These are phyloP conservation scores for Acmispon strigosus DNA, from an alignment of 306 rosid genomes.

Conservation along the genomic window DNA sequence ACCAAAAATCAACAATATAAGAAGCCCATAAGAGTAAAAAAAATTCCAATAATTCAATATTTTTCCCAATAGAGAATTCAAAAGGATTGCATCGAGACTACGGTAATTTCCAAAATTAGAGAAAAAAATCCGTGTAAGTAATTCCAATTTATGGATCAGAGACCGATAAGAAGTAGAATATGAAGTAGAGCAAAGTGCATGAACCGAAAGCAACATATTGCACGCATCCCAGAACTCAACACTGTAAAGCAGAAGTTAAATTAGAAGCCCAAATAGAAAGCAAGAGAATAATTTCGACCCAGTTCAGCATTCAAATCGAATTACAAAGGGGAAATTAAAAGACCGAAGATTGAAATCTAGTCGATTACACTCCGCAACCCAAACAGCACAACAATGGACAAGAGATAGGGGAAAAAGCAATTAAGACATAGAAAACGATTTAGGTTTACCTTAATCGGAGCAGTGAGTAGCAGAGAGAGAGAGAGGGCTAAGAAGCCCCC, in stretches of 20 bases:
- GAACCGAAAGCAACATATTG: background rate
- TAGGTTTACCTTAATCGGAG: conserved; percentile 19
- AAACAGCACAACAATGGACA: background rate
- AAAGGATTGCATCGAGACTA: background rate
- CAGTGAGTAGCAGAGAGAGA: conserved; percentile 13
- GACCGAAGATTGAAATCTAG: background rate
- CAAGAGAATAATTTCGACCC: background rate
- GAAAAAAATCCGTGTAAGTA: background rate
- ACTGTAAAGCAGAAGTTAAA: background rate
- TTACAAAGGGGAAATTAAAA: background rate
- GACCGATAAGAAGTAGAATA: no score
- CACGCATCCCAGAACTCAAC: background rate
- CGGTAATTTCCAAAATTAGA: background rate
- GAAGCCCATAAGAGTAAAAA: background rate
- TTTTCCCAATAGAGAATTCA: background rate
- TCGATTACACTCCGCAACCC: background rate
- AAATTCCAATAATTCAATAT: background rate
- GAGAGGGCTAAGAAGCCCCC: conserved; percentile 45
- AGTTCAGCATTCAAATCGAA: background rate
- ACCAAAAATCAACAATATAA: background rate
- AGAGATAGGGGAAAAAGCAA: background rate
- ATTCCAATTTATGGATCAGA: background rate
- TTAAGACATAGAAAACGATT: background rate
- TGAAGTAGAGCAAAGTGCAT: background rate
- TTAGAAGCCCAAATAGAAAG: background rate